phyloP scores from a whole-genome alignment of 2,329 filamentous ascomycete genomes.

The Fusarium sp. region DNA sequence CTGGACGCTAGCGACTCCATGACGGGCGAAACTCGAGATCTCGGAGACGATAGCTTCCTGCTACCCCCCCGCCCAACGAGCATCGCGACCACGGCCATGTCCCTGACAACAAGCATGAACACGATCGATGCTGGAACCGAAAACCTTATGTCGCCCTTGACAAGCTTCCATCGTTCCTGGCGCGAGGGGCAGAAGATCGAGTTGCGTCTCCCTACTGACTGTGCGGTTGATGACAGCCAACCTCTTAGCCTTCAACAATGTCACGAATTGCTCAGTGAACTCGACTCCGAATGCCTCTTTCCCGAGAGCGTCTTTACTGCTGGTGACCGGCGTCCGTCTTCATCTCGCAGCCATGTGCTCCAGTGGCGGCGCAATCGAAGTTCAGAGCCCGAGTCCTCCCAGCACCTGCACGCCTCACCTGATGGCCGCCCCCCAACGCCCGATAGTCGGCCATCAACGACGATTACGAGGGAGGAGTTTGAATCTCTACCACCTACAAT shows the following conservation, averaged over 20 bases:
- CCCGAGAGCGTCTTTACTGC: slow-evolving; percentile 33
- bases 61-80: slow-evolving; percentile 48
- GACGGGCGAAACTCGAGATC: slow-evolving; percentile 29
- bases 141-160: slow-evolving; percentile 16
- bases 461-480: slow-evolving; percentile 60
- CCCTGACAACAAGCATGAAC: slow-evolving; percentile 29
- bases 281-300: slow-evolving; percentile 43
- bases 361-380: slow-evolving; percentile 42
- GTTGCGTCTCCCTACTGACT: slow-evolving; percentile 34
- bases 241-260: slow-evolving; percentile 34
- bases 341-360: slow-evolving; percentile 48
- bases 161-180: slow-evolving; percentile 31
- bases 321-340: slow-evolving; percentile 46
- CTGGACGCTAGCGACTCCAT: slow-evolving; percentile 27
- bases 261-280: slow-evolving; percentile 43
- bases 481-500: slow-evolving; percentile 69
- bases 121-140: slow-evolving; percentile 22
- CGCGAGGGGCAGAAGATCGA: slow-evolving; percentile 39
- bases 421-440: slow-evolving; percentile 38
- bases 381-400: slow-evolving; percentile 34
- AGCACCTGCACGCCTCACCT: slow-evolving; percentile 45
- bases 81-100: slow-evolving; percentile 40
- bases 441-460: slow-evolving; percentile 46
- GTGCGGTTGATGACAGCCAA: slow-evolving; percentile 20
- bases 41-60: slow-evolving; percentile 44